Percentiles rank a stretch among this genome's conserved stretches.
Evolutionary conservation across 2,329 filamentous ascomycete genomes (phyloP).

Genomic region (Cladophialophora exuberans): DNA sequence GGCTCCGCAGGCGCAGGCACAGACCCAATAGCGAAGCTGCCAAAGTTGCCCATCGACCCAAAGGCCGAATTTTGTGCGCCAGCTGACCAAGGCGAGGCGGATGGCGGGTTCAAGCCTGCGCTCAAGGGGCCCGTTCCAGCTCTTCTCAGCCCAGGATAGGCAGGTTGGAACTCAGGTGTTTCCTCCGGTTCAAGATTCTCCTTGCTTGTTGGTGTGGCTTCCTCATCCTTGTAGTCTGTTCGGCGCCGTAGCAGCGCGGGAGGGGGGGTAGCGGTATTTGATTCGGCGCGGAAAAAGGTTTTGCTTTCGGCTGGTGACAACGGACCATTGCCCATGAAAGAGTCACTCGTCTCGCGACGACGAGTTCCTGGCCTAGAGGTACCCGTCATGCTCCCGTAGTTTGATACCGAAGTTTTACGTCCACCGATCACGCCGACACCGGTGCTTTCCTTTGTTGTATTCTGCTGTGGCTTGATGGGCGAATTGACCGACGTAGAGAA

Average conservation of each 20-base stretch:
- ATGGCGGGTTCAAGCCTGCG: constrained; percentile 50
- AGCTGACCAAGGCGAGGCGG: constrained; percentile 61
- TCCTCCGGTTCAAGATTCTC: constrained; percentile 55
- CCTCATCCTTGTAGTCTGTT: constrained; percentile 62
- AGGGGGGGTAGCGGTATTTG: constrained; percentile 62
- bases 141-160: constrained; percentile 60
- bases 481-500: constrained; percentile 91
- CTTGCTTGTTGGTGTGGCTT: constrained; percentile 45
- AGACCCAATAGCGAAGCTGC: constrained; percentile 76
- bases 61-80: constrained; percentile 65
- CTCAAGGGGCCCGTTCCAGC: constrained; percentile 59
- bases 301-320: constrained; percentile 52
- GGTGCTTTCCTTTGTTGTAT: constrained; percentile 63
- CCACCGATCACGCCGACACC: constrained; percentile 56
- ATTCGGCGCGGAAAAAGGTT: constrained; percentile 53
- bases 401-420: constrained; percentile 81
- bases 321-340: constrained; percentile 55
- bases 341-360: constrained; percentile 82
- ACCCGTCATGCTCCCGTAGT: constrained; percentile 74
- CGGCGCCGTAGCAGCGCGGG: constrained; percentile 63
- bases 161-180: constrained; percentile 45
- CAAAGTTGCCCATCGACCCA: constrained; percentile 81
- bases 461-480: constrained; percentile 79
- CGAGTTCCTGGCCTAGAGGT: constrained; percentile 74
- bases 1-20: constrained; percentile 51